Evolutionary conservation across 768 basidiomycete genomes (phyloP).

Genomic region (Boletales sp.): DNA sequence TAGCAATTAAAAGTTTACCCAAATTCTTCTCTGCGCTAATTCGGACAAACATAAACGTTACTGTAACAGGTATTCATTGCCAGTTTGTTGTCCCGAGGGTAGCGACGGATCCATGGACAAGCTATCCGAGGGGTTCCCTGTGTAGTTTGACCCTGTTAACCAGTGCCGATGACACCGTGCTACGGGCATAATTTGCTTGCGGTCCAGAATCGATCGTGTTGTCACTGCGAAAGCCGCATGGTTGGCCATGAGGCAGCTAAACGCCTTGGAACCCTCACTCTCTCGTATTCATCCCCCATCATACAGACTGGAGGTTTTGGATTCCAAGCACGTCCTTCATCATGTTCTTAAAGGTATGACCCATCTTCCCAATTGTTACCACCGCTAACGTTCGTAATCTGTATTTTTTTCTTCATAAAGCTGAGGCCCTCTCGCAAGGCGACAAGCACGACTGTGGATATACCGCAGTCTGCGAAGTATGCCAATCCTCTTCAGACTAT

Average conservation of each 20-base stretch:
- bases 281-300: constrained; percentile 3
- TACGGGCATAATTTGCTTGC: not conserved
- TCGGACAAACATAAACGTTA: not conserved
- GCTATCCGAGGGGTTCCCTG: constrained; percentile 6
- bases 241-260: constrained; percentile 21
- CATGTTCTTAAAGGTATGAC: constrained; percentile 6
- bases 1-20: not conserved
- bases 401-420: constrained; percentile 2
- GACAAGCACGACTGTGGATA: too few species aligned
- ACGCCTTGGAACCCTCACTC: constrained; percentile 4
- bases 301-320: not conserved
- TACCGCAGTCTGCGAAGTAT: not conserved
- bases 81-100: constrained; percentile 1
- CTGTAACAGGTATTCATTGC: too few species aligned
- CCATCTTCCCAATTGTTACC: not conserved
- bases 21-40: not conserved
- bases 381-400: constrained; percentile 1
- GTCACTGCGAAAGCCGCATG: constrained; percentile 11
- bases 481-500: not conserved
- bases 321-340: constrained; percentile 9
- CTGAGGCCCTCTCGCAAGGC: not conserved
- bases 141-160: constrained; percentile 5
- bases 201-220: not conserved
- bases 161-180: too few species aligned
- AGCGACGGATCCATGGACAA: constrained; percentile 3